Evolutionary conservation across 306 rosid genomes (phyloP).

Genomic region (Cucumis hystrix): DNA sequence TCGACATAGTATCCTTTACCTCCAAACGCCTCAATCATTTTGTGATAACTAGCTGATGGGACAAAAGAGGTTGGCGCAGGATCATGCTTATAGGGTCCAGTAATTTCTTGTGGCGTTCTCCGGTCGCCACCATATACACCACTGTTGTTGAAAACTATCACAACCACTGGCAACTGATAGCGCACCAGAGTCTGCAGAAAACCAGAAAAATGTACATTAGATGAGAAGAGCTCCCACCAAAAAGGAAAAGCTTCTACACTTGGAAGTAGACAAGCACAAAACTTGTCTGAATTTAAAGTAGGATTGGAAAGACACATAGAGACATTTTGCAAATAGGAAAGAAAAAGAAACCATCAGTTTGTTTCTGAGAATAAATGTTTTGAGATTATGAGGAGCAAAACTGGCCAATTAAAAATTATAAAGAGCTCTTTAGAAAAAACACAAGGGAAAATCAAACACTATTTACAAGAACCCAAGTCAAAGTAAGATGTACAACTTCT

Average conservation of each 20-base stretch:
- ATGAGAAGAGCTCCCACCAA: neutral
- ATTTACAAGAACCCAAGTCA: neutral
- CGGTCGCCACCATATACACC: slow-evolving; percentile 73
- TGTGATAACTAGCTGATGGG: slow-evolving; percentile 66
- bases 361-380: neutral
- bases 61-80: slow-evolving; percentile 94
- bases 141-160: slow-evolving; percentile 89
- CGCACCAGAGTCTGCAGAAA: slow-evolving; percentile 78
- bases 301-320: too few species aligned
- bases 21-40: slow-evolving; percentile 89
- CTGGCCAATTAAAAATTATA: neutral
- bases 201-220: neutral
- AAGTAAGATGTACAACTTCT: neutral
- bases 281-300: neutral
- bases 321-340: neutral
- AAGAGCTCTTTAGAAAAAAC: neutral
- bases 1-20: slow-evolving; percentile 74
- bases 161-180: slow-evolving; percentile 77
- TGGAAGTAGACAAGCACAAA: neutral
- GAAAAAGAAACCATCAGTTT: neutral
- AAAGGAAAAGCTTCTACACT: neutral
- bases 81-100: slow-evolving; percentile 73
- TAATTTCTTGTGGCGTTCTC: slow-evolving; percentile 52
- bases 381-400: neutral
- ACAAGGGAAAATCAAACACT: neutral